Conservation (phyloP, 1,139 yeast species). For the Candida sp. region DNA sequence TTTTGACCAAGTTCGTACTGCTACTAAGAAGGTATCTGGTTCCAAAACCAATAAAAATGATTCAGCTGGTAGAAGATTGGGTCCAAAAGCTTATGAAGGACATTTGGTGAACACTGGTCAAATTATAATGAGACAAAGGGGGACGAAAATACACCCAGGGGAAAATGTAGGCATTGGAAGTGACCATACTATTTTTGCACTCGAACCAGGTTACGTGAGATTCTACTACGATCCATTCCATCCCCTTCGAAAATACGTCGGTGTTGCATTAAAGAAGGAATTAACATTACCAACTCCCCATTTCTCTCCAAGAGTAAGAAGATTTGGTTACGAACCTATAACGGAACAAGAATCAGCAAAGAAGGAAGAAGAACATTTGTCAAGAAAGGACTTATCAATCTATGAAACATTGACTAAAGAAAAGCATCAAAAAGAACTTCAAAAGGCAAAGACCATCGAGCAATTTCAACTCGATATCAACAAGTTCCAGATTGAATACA, state of each 20-base stretch:
- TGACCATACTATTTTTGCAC: conserved; percentile 90
- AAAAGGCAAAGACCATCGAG: conserved; percentile 13
- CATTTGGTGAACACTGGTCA: conserved; percentile 72
- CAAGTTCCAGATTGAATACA: conserved; percentile 22
- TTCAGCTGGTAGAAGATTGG: conserved; percentile 93
- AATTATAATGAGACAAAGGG: conserved; percentile 91
- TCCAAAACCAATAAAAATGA: conserved; percentile 91
- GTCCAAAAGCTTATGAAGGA: conserved; percentile 84
- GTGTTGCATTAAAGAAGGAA: conserved; percentile 71
- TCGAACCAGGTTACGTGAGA: conserved; percentile 91
- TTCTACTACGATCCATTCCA: conserved; percentile 97
- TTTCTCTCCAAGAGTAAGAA: conserved; percentile 79
- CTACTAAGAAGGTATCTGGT: conserved; percentile 93
- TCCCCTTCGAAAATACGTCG: conserved; percentile 87
- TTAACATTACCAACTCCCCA: conserved; percentile 80
- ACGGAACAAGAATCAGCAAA: conserved; percentile 48
- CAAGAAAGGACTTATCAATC: conserved; percentile 60
- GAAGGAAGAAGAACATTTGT: conserved; percentile 54
- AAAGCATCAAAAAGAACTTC: conserved; percentile 27
- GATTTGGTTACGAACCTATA: conserved; percentile 72
- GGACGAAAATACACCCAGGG: conserved; percentile 96
- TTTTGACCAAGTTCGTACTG: conserved; percentile 65
- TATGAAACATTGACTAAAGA: conserved; percentile 47
- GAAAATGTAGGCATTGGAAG: conserved; percentile 88
- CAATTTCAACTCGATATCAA: conserved; percentile 13